Evolutionary conservation across 140 eudicot genomes (phyloP), one percentile per base, ranked within the genome.

Genomic region (Bidens hawaiensis): DNA sequence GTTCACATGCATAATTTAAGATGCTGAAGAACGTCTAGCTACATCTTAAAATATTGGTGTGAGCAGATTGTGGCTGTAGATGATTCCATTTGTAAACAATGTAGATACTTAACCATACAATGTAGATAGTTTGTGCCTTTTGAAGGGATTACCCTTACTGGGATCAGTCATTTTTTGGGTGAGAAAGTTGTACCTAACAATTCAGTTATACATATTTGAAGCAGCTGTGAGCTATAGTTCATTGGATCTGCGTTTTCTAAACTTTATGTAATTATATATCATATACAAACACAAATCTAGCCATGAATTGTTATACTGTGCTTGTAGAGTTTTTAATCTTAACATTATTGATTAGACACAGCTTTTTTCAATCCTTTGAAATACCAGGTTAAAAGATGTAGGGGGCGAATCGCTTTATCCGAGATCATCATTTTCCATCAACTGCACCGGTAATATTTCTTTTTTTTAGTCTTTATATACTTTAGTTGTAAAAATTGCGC

Each of bases 381-480:
- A 28, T 22, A 70, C 45, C 80, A 84, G 96, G 74, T 31, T 84
- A 56, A 88, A 79, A 74, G 90, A 75, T 75, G 87, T 79, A 74
- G 69, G 72, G 17, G 83, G 85, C 22, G 85, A 87, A 71, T 71
- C 75, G 26, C 73, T 73, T 12, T 84, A 81, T 81, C 96, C 94
- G 62, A 74, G 79, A 72, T 75, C 94, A 56, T 87, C 94, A 40
- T 87, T 87, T 68, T 64, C 73, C 59, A 77, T 84, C 72, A 77
- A 84, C 56, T 87, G 93, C 76, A 87, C 91, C 3, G 95, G 95
- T 87, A 73, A 18, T 33, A 49, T 3, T 22, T 58, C 13, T 42
- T 23, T 23, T 50, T 46, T 31, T 22, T 13, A 24, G 10, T 26
- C 24, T 24, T 38, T 61, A n/a, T 21, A 26, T 58, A 18, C 28